phyloP scores from a whole-genome alignment of 192 early-diverging fungal species.

The Coemansia reversa region DNA sequence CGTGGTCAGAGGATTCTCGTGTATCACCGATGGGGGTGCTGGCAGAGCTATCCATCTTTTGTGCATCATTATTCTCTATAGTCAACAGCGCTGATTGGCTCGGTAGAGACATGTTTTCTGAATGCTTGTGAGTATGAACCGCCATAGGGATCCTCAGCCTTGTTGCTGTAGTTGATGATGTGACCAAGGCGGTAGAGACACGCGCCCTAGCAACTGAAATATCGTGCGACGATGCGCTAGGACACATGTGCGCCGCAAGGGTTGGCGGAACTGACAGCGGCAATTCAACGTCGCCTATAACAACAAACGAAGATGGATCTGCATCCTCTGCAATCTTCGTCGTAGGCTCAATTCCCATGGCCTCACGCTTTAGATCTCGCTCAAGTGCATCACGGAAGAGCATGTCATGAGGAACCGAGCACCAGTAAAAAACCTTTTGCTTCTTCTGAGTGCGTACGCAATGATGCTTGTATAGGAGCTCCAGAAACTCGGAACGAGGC shows the following conservation, averaged over 20 bases:
- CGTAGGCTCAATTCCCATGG: constrained; percentile 79
- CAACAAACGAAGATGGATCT: constrained; percentile 37
- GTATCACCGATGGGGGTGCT: neutral
- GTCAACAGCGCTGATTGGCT: neutral
- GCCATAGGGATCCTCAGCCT: neutral
- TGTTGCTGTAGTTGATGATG: neutral
- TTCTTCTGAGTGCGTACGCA: constrained; percentile 99
- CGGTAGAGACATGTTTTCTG: neutral
- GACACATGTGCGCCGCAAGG: constrained; percentile 36
- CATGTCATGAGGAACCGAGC: constrained; percentile 89
- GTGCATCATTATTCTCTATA: neutral
- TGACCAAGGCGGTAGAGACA: constrained; percentile 25
- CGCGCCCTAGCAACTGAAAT: neutral
- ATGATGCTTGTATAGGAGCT: constrained; percentile 92
- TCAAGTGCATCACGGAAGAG: constrained; percentile 96
- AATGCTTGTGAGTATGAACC: neutral
- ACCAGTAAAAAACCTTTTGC: constrained; percentile 99
- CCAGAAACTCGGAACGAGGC: constrained; percentile 89
- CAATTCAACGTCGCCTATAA: constrained; percentile 50
- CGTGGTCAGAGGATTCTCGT: neutral
- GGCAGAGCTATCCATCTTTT: neutral
- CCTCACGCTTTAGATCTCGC: constrained; percentile 92
- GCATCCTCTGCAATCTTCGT: constrained; percentile 52
- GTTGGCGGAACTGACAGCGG: constrained; percentile 53
- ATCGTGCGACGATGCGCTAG: neutral